Evolutionary conservation across 805 yeast genomes (phyloP).

Genomic region (Tetrapisispora pingtungensis): DNA sequence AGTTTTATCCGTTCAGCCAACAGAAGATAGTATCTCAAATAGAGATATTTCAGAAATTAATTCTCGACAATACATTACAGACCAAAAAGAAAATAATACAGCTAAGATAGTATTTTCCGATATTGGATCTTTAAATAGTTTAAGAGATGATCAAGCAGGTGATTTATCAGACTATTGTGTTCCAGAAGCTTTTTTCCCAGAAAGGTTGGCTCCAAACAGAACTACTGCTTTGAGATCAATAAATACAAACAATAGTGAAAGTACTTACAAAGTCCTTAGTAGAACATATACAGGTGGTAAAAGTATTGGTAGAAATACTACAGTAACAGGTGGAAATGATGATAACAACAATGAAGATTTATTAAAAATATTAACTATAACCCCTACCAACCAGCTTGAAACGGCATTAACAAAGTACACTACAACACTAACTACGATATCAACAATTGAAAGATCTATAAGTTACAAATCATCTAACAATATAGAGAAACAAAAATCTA

Average conservation of each 20-base stretch:
- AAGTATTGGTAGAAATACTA: neutral
- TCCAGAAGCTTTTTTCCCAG: conserved; percentile 18
- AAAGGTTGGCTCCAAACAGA: conserved; percentile 17
- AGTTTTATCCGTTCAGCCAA: neutral
- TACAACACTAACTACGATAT: conserved; percentile 4
- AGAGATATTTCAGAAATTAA: conserved; percentile 11
- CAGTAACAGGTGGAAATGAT: neutral
- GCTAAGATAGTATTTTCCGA: neutral
- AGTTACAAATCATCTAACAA: conserved; percentile 8
- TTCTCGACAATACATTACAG: conserved; percentile 1
- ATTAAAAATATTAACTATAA: conserved; percentile 2
- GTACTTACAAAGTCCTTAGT: conserved; percentile 18
- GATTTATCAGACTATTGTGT: conserved; percentile 8
- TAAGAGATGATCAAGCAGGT: conserved; percentile 13
- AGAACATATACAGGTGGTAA: conserved; percentile 13
- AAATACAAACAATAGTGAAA: conserved; percentile 23
- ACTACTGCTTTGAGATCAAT: conserved; percentile 25
- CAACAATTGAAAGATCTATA: conserved; percentile 23
- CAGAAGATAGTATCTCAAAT: conserved; percentile 2
- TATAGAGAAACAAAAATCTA: neutral
- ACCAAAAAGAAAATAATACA: neutral
- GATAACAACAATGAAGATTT: conserved; percentile 1
- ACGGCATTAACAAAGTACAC: conserved; percentile 1
- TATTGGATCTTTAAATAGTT: conserved; percentile 5
- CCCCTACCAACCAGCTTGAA: conserved; percentile 2